A percentile compares a stretch with the other conserved stretches of the same genome.
phyloP scores from a whole-genome alignment of 805 yeast genomes.

The Ogataea degrootiae region DNA sequence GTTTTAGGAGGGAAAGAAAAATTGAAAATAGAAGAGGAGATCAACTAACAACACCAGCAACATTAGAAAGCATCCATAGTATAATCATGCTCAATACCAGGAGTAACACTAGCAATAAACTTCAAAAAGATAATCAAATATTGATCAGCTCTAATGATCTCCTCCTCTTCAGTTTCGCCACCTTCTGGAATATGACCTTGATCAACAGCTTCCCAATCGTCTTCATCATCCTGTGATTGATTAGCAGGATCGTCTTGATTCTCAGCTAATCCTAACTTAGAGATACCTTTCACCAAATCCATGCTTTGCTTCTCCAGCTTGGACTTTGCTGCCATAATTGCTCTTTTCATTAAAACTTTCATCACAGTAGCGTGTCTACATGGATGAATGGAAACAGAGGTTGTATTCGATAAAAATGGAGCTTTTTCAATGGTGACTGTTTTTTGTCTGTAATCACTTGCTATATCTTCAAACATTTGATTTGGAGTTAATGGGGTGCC shows the following conservation, averaged over 20 bases:
- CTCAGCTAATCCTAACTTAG: conserved; percentile 44
- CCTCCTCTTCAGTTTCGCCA: conserved; percentile 15
- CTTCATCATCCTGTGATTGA: conserved; percentile 29
- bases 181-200: conserved; percentile 8
- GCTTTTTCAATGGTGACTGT: conserved; percentile 94
- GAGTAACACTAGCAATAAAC: conserved; percentile 94
- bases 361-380: conserved; percentile 94
- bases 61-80: conserved; percentile 88
- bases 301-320: conserved; percentile 29
- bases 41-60: background rate
- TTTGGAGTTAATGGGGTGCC: conserved; percentile 85
- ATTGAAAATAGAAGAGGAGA: background rate
- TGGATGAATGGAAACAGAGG: conserved; percentile 90
- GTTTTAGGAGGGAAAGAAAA: background rate
- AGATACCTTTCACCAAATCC: conserved; percentile 37
- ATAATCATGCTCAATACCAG: conserved; percentile 95
- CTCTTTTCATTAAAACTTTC: conserved; percentile 77
- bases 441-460: conserved; percentile 87
- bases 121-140: conserved; percentile 85
- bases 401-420: conserved; percentile 73
- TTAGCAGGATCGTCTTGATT: conserved; percentile 18
- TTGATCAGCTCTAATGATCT: conserved; percentile 78
- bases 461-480: conserved; percentile 92
- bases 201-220: conserved; percentile 57
- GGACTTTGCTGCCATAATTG: conserved; percentile 43